Conservation (phyloP, 768 basidiomycete species). For the Panus rudis region DNA sequence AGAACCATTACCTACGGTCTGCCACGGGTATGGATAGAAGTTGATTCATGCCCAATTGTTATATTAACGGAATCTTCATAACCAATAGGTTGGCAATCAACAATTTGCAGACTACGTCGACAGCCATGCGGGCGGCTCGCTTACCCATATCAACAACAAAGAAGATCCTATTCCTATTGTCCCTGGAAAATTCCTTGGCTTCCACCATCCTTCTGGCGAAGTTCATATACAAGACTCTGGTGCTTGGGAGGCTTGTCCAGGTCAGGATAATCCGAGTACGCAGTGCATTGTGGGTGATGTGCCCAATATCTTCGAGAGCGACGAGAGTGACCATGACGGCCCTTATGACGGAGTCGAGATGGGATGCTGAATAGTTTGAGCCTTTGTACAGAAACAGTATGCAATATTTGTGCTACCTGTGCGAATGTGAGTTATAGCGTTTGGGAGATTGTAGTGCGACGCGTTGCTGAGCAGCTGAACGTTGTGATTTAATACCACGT, state of each 20-base stretch:
- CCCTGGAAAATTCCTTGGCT: constrained; percentile 32
- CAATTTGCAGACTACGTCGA: constrained; percentile 51
- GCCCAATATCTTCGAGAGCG: constrained; percentile 37
- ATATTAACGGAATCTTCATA: background rate
- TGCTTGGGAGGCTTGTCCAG: constrained; percentile 43
- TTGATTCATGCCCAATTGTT: background rate
- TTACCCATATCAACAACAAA: constrained; percentile 48
- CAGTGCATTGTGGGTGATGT: constrained; percentile 49
- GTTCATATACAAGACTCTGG: constrained; percentile 31
- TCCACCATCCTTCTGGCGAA: constrained; percentile 33
- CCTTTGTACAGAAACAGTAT: too few species aligned
- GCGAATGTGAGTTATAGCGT: too few species aligned
- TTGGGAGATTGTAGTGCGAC: too few species aligned
- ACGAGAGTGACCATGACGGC: constrained; percentile 34
- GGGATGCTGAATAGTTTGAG: constrained; percentile 8
- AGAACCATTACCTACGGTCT: constrained; percentile 28
- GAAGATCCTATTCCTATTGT: constrained; percentile 29
- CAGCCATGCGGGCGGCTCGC: constrained; percentile 22
- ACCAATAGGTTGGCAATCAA: constrained; percentile 41
- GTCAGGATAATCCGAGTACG: constrained; percentile 45
- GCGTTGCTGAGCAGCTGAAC: too few species aligned
- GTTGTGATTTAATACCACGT: too few species aligned
- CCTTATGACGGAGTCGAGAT: constrained; percentile 14
- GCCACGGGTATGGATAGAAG: constrained; percentile 23
- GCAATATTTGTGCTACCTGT: too few species aligned